A percentile compares a stretch with the other conserved stretches of the same genome.
phyloP scores from a whole-genome alignment of 345 rosid genomes.

The Mercurialis annua region DNA sequence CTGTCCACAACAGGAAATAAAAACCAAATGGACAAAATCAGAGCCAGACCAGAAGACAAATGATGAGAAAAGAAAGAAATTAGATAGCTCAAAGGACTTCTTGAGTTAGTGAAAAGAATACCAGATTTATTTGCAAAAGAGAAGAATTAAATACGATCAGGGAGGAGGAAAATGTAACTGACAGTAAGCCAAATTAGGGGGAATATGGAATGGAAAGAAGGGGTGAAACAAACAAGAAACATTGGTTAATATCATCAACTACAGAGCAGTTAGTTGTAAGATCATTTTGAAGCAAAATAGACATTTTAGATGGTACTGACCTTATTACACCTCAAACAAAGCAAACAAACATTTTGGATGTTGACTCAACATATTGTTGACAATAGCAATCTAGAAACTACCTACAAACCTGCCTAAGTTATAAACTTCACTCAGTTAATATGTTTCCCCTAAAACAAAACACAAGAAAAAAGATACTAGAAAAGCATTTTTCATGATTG shows the following conservation, averaged over 20 bases:
- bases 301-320: too few relatives aligned
- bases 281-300: background rate
- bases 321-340: background rate
- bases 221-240: background rate
- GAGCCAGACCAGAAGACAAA: conserved; percentile 19
- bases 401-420: background rate
- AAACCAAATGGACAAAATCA: conserved; percentile 57
- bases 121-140: background rate
- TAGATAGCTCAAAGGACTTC: conserved; percentile 6
- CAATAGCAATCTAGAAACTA: background rate
- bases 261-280: background rate
- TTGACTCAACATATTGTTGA: too few relatives aligned
- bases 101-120: background rate
- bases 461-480: background rate
- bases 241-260: background rate
- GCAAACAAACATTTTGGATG: too few relatives aligned
- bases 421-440: background rate
- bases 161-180: background rate
- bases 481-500: background rate
- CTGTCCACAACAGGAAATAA: conserved; percentile 59
- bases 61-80: conserved; percentile 9
- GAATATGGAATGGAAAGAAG: background rate
- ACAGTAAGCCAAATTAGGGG: background rate
- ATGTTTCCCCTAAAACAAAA: background rate
- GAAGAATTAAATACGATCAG: conserved; percentile 1